These are phyloP conservation scores for Aspergillus neoniger DNA, from an alignment of 2,329 filamentous ascomycete species.

Conservation along the genomic window DNA sequence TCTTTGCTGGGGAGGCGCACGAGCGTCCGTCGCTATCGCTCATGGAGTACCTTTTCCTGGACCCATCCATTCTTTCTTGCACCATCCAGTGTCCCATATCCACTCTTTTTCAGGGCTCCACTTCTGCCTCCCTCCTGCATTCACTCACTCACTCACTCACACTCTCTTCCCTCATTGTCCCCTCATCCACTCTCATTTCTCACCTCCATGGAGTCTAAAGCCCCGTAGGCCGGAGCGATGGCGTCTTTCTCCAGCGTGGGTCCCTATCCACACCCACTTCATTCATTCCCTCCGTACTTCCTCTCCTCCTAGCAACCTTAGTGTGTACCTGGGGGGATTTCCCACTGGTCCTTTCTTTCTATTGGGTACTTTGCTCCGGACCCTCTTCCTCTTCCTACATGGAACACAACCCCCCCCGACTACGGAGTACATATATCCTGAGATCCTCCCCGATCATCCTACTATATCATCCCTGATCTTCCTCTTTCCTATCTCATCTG, in stretches of 20 bases:
- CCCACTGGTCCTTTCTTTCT: slow-evolving; percentile 1
- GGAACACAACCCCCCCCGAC: background rate
- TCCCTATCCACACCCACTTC: background rate
- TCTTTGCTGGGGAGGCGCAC: slow-evolving; percentile 13
- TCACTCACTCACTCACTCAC: background rate
- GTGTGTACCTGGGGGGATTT: background rate
- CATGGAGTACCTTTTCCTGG: background rate
- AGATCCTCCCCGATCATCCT: slow-evolving; percentile 14
- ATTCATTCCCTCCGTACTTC: slow-evolving; percentile 3
- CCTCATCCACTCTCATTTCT: background rate
- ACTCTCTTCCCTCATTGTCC: background rate
- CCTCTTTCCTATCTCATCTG: background rate
- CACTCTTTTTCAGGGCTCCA: background rate
- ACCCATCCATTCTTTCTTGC: background rate
- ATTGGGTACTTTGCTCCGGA: slow-evolving; percentile 9
- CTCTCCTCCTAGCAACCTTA: slow-evolving; percentile 1
- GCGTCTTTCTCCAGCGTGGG: slow-evolving; percentile 4
- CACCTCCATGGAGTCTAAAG: background rate
- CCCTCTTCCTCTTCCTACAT: background rate
- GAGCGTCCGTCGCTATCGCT: slow-evolving; percentile 15
- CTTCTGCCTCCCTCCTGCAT: background rate
- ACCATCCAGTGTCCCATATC: background rate
- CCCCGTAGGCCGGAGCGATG: slow-evolving; percentile 1
- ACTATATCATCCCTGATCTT: slow-evolving; percentile 6
- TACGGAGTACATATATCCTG: slow-evolving; percentile 16